Evolutionary conservation across 2,329 filamentous ascomycete genomes (phyloP).

Genomic region (Penicillium rolfsii): DNA sequence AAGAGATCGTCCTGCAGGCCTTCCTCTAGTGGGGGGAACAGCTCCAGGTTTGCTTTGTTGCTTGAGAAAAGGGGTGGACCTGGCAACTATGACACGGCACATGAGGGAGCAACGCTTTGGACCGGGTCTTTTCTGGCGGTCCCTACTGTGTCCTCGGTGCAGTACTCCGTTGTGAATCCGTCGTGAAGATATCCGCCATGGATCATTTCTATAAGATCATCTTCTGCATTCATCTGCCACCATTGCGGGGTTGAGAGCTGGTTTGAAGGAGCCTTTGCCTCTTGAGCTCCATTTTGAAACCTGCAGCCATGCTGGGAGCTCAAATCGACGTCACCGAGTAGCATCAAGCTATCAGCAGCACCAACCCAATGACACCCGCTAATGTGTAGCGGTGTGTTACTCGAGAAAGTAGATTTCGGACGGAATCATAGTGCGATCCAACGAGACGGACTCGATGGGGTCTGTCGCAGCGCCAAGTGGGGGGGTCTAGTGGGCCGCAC

Average conservation of each 20-base stretch:
- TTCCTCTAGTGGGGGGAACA: conserved; percentile 1
- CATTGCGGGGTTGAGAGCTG: neutral
- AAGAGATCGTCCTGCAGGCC: conserved; percentile 24
- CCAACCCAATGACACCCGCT: neutral
- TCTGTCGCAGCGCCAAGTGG: conserved; percentile 16
- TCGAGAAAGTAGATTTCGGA: conserved; percentile 17
- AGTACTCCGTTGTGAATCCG: neutral
- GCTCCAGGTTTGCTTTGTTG: conserved; percentile 1
- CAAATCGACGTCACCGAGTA: neutral
- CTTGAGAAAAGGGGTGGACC: conserved; percentile 22
- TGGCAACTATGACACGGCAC: conserved; percentile 20
- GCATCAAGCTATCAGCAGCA: too few species aligned
- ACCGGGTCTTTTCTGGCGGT: neutral
- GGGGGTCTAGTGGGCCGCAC: neutral
- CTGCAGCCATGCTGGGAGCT: neutral
- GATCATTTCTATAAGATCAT: neutral
- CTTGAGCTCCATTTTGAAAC: neutral
- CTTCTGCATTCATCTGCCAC: neutral
- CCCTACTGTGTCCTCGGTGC: neutral
- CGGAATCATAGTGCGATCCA: conserved; percentile 21
- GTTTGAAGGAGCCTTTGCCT: neutral
- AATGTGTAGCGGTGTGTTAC: conserved; percentile 24
- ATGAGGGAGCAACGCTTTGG: neutral
- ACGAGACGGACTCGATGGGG: conserved; percentile 12
- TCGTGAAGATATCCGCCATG: too few species aligned